phyloP scores from a whole-genome alignment of 306 rosid species.

The Rosa multiflora region DNA sequence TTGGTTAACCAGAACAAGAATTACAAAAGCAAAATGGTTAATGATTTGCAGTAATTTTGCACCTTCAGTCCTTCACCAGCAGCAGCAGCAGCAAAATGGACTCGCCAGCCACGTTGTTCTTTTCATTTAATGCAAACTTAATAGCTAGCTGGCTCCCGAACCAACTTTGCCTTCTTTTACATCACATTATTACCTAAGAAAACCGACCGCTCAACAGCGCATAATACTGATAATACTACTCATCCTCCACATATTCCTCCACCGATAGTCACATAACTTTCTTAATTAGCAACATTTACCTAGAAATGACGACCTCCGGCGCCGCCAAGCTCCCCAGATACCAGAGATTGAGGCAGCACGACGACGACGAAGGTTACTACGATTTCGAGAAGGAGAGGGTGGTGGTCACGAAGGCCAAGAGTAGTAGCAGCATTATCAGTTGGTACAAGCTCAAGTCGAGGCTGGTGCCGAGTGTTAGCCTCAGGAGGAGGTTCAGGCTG shows the following conservation, averaged over 20 bases:
- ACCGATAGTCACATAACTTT: not conserved
- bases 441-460: constrained; percentile 40
- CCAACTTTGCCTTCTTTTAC: constrained; percentile 5
- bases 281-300: not conserved
- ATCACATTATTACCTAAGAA: constrained; percentile 3
- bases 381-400: constrained; percentile 22
- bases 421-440: not conserved
- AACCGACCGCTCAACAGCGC: constrained; percentile 21
- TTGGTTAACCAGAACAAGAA: not conserved
- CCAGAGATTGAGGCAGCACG: constrained; percentile 44
- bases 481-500: constrained; percentile 56
- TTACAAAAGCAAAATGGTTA: not conserved
- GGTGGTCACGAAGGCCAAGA: constrained; percentile 29
- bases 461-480: constrained; percentile 21
- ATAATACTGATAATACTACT: not conserved
- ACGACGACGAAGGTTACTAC: constrained; percentile 18
- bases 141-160: constrained; percentile 10
- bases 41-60: not conserved
- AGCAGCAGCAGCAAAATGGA: not conserved
- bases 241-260: not conserved
- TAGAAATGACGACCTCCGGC: constrained; percentile 25
- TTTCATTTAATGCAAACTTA: constrained; percentile 39
- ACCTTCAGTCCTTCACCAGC: not conserved
- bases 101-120: not conserved
- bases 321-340: constrained; percentile 37